A percentile compares a stretch with the other conserved stretches of the same genome.
Evolutionary conservation across 192 early-diverging fungal species (phyloP).

Genomic region (Lobosporangium transversale): DNA sequence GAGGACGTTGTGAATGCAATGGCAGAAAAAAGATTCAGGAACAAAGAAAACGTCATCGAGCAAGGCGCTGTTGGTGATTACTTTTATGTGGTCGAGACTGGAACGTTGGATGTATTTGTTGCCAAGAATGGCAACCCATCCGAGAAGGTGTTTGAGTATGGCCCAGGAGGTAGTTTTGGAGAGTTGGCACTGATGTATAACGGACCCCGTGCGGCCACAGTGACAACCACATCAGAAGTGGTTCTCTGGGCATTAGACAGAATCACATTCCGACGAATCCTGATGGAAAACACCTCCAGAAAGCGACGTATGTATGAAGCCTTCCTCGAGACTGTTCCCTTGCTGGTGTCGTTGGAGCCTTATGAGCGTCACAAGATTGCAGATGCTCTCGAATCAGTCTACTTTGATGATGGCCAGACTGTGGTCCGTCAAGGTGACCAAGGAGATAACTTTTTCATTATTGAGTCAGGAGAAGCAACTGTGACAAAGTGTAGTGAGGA

Average conservation of each 20-base stretch:
- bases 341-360: slow-evolving; percentile 91
- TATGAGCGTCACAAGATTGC: slow-evolving; percentile 99
- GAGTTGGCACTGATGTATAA: slow-evolving; percentile 99
- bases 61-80: slow-evolving; percentile 98
- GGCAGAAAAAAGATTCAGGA: slow-evolving; percentile 84
- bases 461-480: slow-evolving; percentile 90
- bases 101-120: slow-evolving; percentile 92
- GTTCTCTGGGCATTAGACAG: slow-evolving; percentile 98
- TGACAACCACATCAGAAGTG: slow-evolving; percentile 82
- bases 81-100: slow-evolving; percentile 97
- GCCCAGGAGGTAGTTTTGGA: slow-evolving; percentile 92
- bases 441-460: slow-evolving; percentile 95
- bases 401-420: slow-evolving; percentile 83
- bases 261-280: slow-evolving; percentile 94
- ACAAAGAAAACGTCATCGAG: slow-evolving; percentile 83
- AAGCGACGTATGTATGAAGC: slow-evolving; percentile 97
- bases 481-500: slow-evolving; percentile 84
- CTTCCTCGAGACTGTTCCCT: slow-evolving; percentile 93
- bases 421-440: slow-evolving; percentile 94
- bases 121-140: slow-evolving; percentile 71
- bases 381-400: slow-evolving; percentile 93
- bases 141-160: slow-evolving; percentile 83
- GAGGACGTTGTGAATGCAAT: slow-evolving; percentile 96
- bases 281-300: slow-evolving; percentile 97
- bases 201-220: slow-evolving; percentile 96